Base-by-base conservation (phyloP, 345 rosid species). In the Arabidopsis thaliana region DNA sequence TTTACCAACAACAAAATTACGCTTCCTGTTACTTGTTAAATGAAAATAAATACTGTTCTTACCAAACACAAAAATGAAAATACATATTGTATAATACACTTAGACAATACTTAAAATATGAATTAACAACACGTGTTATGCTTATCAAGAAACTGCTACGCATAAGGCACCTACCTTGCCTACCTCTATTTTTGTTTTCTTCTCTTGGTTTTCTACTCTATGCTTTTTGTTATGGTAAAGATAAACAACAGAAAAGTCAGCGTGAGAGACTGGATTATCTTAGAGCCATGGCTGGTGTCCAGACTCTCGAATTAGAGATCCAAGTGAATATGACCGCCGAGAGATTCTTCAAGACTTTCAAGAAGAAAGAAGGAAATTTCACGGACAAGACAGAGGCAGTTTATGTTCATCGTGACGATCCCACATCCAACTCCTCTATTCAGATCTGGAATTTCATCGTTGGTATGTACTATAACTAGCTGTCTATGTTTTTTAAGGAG, bases 311-410 rank as follows among this genome's bases (percentile, higher is more conserved):
- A 59, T 11, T 74, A 2, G 67, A 74, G 59, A 66, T 74, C 67
- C 72, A 66, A 74, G 50, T 66, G n/a, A 74, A 74, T 50, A 67
- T 74, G 59, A 16, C 59, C 1, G 78, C 72, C n/a, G 72, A 65
- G 6, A 65, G n/a, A n/a, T 56, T 74, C 38, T 74, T 65, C 78
- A 46, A 66, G 12, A 58, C 59, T 37, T 74, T 66, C 67, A 66
- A 66, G 44, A 74, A 37, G 53, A 74, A 74, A 67, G 73, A 74
- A 74, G 73, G 38, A 1, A 74, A 46, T 12, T 67, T 58, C 25
- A 74, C 78, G 4, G 73, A 74, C 60, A 74, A 74, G 44, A 58
- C 73, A 16, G 73, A 67, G 37, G 73, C 59, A 1, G 53, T 74
- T 67, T 65, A 51, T 57, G 67, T 59, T 66, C 67, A 66, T 38